These are phyloP conservation scores for Turnera subulata DNA, from an alignment of 345 rosid genomes.

Conservation along the genomic window DNA sequence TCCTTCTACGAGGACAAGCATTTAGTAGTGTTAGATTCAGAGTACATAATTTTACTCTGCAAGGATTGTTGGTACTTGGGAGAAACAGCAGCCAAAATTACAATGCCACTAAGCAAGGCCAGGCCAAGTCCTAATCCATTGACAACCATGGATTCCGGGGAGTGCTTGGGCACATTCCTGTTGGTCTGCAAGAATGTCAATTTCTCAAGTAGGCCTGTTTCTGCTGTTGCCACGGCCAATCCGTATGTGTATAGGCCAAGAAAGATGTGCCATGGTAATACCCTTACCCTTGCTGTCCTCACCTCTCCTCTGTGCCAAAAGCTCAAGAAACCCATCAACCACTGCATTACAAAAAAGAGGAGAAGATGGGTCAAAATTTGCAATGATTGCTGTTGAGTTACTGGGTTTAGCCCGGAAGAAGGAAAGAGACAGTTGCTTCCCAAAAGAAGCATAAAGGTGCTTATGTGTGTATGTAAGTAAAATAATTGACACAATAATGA, in stretches of 20 bases:
- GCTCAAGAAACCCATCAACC: slow-evolving; percentile 81
- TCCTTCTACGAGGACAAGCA: slow-evolving; percentile 37
- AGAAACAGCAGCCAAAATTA: slow-evolving; percentile 58
- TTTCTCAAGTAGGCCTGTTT: slow-evolving; percentile 82
- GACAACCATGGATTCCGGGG: slow-evolving; percentile 64
- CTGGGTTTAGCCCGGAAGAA: no score
- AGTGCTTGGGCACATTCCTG: slow-evolving; percentile 35
- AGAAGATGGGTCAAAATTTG: no score
- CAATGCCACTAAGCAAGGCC: slow-evolving; percentile 63
- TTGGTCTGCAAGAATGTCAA: slow-evolving; percentile 60
- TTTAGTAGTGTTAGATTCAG: slow-evolving; percentile 35
- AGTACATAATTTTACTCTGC: slow-evolving; percentile 38
- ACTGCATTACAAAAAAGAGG: no score
- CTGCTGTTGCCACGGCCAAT: slow-evolving; percentile 80
- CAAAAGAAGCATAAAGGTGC: no score
- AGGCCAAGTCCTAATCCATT: slow-evolving; percentile 67
- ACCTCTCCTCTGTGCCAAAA: slow-evolving; percentile 85
- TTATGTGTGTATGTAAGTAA: no score
- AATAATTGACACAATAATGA: no score
- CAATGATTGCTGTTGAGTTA: no score
- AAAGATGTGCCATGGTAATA: slow-evolving; percentile 90
- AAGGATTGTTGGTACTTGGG: slow-evolving; percentile 43
- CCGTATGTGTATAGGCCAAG: slow-evolving; percentile 84
- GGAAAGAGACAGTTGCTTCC: no score
- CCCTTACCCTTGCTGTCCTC: slow-evolving; percentile 44